Base-by-base conservation (phyloP, 805 yeast genomes). In the Spathaspora hagerdaliae region DNA sequence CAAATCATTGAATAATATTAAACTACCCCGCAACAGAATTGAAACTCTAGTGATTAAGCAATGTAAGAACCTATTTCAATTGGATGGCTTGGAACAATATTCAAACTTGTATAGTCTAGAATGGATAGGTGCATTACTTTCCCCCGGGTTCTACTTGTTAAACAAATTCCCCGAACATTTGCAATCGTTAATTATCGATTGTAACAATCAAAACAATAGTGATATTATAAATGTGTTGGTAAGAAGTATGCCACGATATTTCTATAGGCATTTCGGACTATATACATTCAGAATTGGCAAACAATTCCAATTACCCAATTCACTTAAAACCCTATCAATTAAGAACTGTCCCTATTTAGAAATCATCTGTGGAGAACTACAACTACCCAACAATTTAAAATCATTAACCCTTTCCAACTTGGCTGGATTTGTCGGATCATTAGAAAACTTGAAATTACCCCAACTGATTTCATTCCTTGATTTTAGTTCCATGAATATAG, bases 401-500 rank as follows among this genome's bases (percentile, higher is more conserved):
- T 14, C 9, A 6, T 27, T 42, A 26, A 27, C 40, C 3, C n/a
- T 42, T 1, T 9, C n/a, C 29, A 42, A 42, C 26, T 42, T 42
- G 27, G 44, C 37, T 12, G 41, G 44, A 8, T 42, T 42, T 26
- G 33, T 26, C 2, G 24, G 27, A 11, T 40, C 13, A 12, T 42
- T 42, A 27, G 31, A 35, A 26, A 24, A 11, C n/a, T 26, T 42
- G 5, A 13, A 11, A 6, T 15, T 42, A 2, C 44, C 44, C 2
- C n/a, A 13, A 4, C 44, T 36, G 42, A 13, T 42, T 12, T 11
- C 41, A 14, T 36, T 15, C 11, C 12, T 42, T 12, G 15, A 42
- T 26, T 42, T 42, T 36, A 27, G 42, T n/a, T 31, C 31, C 14
- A 42, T 42, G 44, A 19, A 42, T 19, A 31, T 42, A 11, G 44